A percentile compares a stretch with the other conserved stretches of the same genome.
Conservation (phyloP, 1,139 yeast species). For the Taphrina sp. region DNA sequence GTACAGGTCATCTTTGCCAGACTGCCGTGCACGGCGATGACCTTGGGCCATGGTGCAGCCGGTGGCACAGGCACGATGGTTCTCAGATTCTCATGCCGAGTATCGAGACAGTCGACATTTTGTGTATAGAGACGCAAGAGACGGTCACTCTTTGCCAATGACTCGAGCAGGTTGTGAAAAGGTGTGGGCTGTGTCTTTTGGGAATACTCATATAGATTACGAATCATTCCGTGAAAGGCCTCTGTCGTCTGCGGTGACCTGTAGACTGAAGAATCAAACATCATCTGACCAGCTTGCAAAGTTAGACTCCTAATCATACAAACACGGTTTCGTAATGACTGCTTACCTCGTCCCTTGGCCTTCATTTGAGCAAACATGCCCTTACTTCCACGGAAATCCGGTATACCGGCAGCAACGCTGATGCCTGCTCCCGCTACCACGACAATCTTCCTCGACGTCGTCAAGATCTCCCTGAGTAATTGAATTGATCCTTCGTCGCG, state of each 20-base stretch:
- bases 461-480: conserved; percentile 24
- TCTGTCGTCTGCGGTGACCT: conserved; percentile 9
- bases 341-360: conserved; percentile 61
- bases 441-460: conserved; percentile 39
- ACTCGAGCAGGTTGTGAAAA: conserved; percentile 73
- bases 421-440: conserved; percentile 86
- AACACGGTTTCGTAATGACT: too few species aligned
- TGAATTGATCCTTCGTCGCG: conserved; percentile 12
- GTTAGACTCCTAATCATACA: too few species aligned
- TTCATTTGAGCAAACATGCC: conserved; percentile 72
- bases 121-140: conserved; percentile 81
- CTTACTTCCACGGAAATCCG: conserved; percentile 84
- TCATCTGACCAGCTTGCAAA: conserved; percentile 10
- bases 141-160: conserved; percentile 63
- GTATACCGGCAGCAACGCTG: conserved; percentile 93
- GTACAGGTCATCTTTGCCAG: conserved; percentile 72
- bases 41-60: conserved; percentile 34
- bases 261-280: conserved; percentile 14
- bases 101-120: conserved; percentile 69
- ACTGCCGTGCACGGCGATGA: conserved; percentile 68
- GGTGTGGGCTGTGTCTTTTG: conserved; percentile 71
- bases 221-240: conserved; percentile 49
- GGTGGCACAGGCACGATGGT: conserved; percentile 38
- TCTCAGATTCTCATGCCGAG: conserved; percentile 44
- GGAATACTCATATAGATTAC: conserved; percentile 63